These are phyloP conservation scores for Xenosphaeropsis pyriputrescens DNA, from an alignment of 2,329 filamentous ascomycete genomes.

Conservation along the genomic window DNA sequence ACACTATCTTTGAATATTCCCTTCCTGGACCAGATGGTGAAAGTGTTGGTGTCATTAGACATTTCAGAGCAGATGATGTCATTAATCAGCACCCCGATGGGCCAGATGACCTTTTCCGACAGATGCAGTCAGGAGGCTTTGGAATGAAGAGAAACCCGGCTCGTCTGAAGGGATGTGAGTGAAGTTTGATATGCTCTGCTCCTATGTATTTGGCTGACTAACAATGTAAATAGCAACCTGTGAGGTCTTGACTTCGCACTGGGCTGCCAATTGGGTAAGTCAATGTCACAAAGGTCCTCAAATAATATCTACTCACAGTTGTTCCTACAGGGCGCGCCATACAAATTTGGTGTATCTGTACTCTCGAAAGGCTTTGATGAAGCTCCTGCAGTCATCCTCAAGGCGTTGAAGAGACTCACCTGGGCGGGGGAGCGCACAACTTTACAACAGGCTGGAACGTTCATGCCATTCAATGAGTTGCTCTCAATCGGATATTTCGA, in stretches of 20 bases:
- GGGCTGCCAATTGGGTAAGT: conserved; percentile 34
- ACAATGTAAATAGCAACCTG: conserved; percentile 11
- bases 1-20: conserved; percentile 22
- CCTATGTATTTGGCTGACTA: no score
- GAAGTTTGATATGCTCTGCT: not conserved
- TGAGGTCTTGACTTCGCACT: conserved; percentile 35
- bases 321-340: conserved; percentile 37
- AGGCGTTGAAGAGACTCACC: conserved; percentile 33
- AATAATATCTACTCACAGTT: conserved; percentile 12
- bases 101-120: conserved; percentile 43
- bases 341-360: conserved; percentile 48
- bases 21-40: conserved; percentile 27
- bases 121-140: conserved; percentile 28
- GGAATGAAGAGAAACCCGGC: conserved; percentile 28
- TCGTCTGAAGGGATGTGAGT: conserved; percentile 19
- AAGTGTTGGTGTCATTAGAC: conserved; percentile 33
- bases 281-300: conserved; percentile 1
- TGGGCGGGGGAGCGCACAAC: conserved; percentile 35
- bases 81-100: conserved; percentile 37
- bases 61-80: conserved; percentile 38
- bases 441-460: conserved; percentile 2
- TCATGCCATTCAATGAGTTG: conserved; percentile 44
- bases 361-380: conserved; percentile 31
- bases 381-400: conserved; percentile 31
- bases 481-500: conserved; percentile 49